Conservation (phyloP, 352 stramenopile species). For the Stephanocyclus meneghinianus region DNA sequence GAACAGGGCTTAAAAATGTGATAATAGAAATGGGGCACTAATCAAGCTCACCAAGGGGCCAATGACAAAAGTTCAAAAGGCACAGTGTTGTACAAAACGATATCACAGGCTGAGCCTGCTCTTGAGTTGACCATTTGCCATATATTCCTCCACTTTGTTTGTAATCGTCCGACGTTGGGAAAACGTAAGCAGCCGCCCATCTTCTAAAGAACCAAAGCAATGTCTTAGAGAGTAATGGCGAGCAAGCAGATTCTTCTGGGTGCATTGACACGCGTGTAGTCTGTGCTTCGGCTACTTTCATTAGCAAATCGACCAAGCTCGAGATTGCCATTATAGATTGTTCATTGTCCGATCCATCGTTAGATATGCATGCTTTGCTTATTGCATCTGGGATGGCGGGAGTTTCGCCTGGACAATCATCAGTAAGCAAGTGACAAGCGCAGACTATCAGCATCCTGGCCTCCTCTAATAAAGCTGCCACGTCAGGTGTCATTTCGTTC, state of each 20-base stretch:
- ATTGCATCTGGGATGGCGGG: slow-evolving; percentile 69
- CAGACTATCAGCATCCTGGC: slow-evolving; percentile 72
- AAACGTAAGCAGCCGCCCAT: slow-evolving; percentile 74
- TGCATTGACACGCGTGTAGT: slow-evolving; percentile 62
- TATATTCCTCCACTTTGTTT: slow-evolving; percentile 50
- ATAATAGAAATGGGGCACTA: background rate
- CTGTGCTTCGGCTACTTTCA: slow-evolving; percentile 71
- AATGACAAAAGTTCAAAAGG: slow-evolving; percentile 74
- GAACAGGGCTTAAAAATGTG: background rate
- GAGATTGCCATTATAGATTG: slow-evolving; percentile 40
- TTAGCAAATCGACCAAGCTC: slow-evolving; percentile 62
- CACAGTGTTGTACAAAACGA: slow-evolving; percentile 74
- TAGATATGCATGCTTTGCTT: slow-evolving; percentile 50
- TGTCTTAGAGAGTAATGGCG: slow-evolving; percentile 72
- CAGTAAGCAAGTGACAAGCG: slow-evolving; percentile 75
- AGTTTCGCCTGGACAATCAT: slow-evolving; percentile 77
- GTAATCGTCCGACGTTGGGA: slow-evolving; percentile 54
- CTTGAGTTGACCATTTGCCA: slow-evolving; percentile 53
- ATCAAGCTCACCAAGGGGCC: slow-evolving; percentile 27
- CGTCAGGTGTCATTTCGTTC: slow-evolving; percentile 57
- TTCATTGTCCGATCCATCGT: slow-evolving; percentile 31
- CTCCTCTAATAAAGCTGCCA: slow-evolving; percentile 77
- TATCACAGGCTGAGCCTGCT: slow-evolving; percentile 57
- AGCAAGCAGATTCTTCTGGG: slow-evolving; percentile 62
- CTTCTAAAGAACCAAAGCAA: slow-evolving; percentile 80